Base-by-base conservation (phyloP, 2,329 filamentous ascomycete species). In the Ampelomyces quisqualis region DNA sequence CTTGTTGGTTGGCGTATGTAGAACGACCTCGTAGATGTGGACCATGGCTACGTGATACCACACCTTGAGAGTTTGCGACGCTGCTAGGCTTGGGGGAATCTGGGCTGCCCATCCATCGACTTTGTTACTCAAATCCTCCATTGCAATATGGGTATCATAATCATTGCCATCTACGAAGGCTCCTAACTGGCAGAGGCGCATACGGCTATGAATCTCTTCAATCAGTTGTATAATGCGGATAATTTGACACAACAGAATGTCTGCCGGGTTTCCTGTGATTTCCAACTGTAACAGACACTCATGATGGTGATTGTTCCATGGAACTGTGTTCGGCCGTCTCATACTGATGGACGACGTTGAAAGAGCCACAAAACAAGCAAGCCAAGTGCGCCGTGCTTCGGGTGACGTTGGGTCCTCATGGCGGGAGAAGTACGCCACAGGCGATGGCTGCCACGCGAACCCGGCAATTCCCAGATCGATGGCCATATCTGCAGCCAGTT, bases 361-460 rank as follows among this genome's bases (percentile, higher is more conserved):
- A 10, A 56, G 35, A 19, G 54, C 54, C 20, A 62, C 44, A 33
- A 50, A 62, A 38, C 58, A 62, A 10, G 56, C 55, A 40, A 62
- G 53, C 58, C 58, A 62, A 7, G 58, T 62, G 18, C 57, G 55
- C n/a, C 57, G 51, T 38, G 58, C 58, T 13, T 57, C 55, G 7
- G 50, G 40, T 13, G 57, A 57, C 29, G 41, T 45, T 5, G 51
- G 26, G 34, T 60, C 47, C 22, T 51, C 44, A 18, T 56, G 53
- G 22, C 48, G 47, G 7, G 20, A 42, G 18, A 62, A 62, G 28
- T 51, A 62, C 3, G 58, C 49, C 19, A 36, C 45, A 1, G 58
- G 55, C 29, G 58, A 52, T 4, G 58, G 57, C 38, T 54, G 52
- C 29, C 57, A 39, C 17, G 50, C 50, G 19, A 40, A 36, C 10